Percentiles rank a stretch among this genome's conserved stretches.
phyloP scores from a whole-genome alignment of 2,329 filamentous ascomycete genomes.

The Metarhizium anisopliae region DNA sequence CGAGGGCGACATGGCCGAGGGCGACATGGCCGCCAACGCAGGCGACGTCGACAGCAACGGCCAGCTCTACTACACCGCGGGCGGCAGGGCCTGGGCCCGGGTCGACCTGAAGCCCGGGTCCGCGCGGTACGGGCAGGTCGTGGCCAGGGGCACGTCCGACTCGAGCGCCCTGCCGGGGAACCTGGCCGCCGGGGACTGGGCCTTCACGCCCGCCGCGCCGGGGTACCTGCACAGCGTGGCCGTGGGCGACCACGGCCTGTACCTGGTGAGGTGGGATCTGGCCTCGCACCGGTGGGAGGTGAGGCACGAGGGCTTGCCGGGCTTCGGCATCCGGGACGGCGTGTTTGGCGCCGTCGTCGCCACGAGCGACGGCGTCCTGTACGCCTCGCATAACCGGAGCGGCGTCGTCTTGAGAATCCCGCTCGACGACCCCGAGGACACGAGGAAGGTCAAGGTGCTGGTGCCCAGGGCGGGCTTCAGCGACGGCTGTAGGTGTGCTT shows the following conservation, averaged over 20 bases:
- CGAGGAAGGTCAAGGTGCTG: not conserved
- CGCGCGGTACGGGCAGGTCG: not conserved
- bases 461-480: not conserved
- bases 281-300: not conserved
- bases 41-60: conserved; percentile 5
- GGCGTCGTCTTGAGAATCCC: not conserved
- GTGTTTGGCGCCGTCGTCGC: conserved; percentile 5
- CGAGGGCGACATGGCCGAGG: not conserved
- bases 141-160: not conserved
- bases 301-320: not conserved
- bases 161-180: not conserved
- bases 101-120: conserved; percentile 4
- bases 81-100: not conserved
- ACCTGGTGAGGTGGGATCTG: conserved; percentile 1
- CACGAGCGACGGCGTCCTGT: conserved; percentile 5
- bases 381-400: not conserved
- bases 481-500: not conserved
- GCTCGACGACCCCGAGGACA: not conserved
- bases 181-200: conserved; percentile 1
- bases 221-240: conserved; percentile 1
- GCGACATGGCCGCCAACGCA: not conserved
- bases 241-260: not conserved
- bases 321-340: not conserved
- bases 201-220: not conserved
- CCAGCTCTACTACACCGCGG: conserved; percentile 1